These are phyloP conservation scores for Leucocoprinus sp. DNA, from an alignment of 768 basidiomycete species.

Conservation along the genomic window DNA sequence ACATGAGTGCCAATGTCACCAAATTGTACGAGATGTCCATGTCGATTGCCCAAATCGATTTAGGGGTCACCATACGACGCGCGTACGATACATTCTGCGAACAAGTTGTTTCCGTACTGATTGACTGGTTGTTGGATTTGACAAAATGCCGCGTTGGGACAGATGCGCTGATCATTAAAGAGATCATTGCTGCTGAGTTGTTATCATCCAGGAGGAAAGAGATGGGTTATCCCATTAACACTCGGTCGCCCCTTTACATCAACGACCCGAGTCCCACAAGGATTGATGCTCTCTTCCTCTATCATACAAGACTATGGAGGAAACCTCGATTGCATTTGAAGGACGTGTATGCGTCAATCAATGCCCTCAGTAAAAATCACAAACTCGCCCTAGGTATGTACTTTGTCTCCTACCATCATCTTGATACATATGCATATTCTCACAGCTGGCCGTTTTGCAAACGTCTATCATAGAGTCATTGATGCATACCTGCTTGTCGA, in stretches of 20 bases:
- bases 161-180: slow-evolving; percentile 60
- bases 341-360: slow-evolving; percentile 71
- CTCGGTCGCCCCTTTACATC: slow-evolving; percentile 28
- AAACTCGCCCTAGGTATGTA: slow-evolving; percentile 72
- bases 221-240: slow-evolving; percentile 13
- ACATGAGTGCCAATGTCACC: slow-evolving; percentile 50
- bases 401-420: neutral
- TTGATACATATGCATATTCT: neutral
- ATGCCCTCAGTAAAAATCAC: slow-evolving; percentile 63
- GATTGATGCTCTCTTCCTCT: slow-evolving; percentile 69
- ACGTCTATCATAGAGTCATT: slow-evolving; percentile 78
- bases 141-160: slow-evolving; percentile 62
- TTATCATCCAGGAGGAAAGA: slow-evolving; percentile 54
- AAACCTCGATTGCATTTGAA: slow-evolving; percentile 71
- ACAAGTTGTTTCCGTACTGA: slow-evolving; percentile 72
- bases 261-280: slow-evolving; percentile 48
- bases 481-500: slow-evolving; percentile 90
- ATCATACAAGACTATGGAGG: slow-evolving; percentile 84
- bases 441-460: slow-evolving; percentile 75
- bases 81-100: slow-evolving; percentile 87
- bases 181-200: slow-evolving; percentile 64
- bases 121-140: slow-evolving; percentile 80
- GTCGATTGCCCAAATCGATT: slow-evolving; percentile 77
- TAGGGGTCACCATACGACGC: slow-evolving; percentile 83
- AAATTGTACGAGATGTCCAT: slow-evolving; percentile 71